These are phyloP conservation scores for Calocybe indica DNA, from an alignment of 768 basidiomycete species.

Conservation along the genomic window DNA sequence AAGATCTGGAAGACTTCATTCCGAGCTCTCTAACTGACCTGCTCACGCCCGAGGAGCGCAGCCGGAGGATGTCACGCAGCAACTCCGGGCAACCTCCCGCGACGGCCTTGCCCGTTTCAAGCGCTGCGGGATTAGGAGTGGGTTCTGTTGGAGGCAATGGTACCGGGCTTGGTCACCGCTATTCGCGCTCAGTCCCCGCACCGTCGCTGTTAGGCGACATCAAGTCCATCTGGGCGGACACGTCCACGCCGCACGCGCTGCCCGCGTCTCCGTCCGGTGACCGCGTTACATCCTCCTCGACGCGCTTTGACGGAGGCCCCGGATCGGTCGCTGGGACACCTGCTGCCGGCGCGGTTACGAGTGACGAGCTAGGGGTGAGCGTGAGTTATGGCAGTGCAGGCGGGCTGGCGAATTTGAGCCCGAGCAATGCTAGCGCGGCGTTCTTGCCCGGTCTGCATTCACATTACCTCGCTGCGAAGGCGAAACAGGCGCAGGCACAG, in stretches of 20 bases:
- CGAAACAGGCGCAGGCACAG: slow-evolving; percentile 24
- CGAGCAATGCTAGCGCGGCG: slow-evolving; percentile 77
- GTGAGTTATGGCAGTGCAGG: slow-evolving; percentile 29
- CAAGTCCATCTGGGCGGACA: slow-evolving; percentile 77
- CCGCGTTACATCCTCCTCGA: slow-evolving; percentile 45
- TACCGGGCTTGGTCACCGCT: slow-evolving; percentile 48
- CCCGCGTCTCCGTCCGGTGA: slow-evolving; percentile 29
- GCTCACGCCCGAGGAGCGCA: slow-evolving; percentile 83
- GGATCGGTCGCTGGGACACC: slow-evolving; percentile 2
- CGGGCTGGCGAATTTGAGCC: slow-evolving; percentile 39
- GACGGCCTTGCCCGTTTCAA: slow-evolving; percentile 3
- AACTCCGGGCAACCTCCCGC: slow-evolving; percentile 38
- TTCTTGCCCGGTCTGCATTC: slow-evolving; percentile 72
- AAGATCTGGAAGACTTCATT: slow-evolving; percentile 83
- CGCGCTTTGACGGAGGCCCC: slow-evolving; percentile 23
- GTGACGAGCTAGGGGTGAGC: slow-evolving; percentile 27
- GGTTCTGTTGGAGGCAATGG: slow-evolving; percentile 15
- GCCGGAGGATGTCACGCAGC: slow-evolving; percentile 75
- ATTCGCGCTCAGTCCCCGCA: slow-evolving; percentile 79
- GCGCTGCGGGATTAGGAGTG: neutral
- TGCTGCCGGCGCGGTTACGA: neutral
- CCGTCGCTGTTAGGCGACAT: slow-evolving; percentile 71
- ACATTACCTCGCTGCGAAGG: slow-evolving; percentile 53
- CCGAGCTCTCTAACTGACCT: slow-evolving; percentile 87
- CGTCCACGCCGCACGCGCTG: slow-evolving; percentile 16